Percentiles rank a stretch among this genome's conserved stretches.
Conservation (phyloP, 2,329 filamentous ascomycete genomes). For the Hypoxylon sp. region DNA sequence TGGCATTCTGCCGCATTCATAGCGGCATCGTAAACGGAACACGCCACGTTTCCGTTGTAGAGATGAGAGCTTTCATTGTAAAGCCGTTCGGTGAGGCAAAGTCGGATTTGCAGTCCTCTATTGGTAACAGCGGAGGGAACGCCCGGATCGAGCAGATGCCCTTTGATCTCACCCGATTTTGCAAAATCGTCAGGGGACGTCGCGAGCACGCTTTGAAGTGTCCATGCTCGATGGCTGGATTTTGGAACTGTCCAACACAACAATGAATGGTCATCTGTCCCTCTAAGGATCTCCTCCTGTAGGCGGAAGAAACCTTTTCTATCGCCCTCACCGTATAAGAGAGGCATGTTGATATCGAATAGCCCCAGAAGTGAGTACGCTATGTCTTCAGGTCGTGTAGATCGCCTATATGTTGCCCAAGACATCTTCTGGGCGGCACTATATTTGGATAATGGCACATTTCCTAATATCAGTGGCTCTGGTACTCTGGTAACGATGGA, state of each 20-base stretch:
- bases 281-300: slow-evolving; percentile 33
- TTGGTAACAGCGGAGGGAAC: slow-evolving; percentile 31
- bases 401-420: slow-evolving; percentile 29
- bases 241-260: slow-evolving; percentile 33
- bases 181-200: slow-evolving; percentile 32
- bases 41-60: neutral
- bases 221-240: slow-evolving; percentile 26
- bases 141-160: slow-evolving; percentile 16
- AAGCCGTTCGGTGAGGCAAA: slow-evolving; percentile 6
- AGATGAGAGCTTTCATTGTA: slow-evolving; percentile 25
- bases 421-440: slow-evolving; percentile 35
- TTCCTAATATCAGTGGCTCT: neutral
- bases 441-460: slow-evolving; percentile 6
- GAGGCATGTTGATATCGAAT: slow-evolving; percentile 36
- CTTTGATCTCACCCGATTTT: slow-evolving; percentile 11
- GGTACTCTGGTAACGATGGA: slow-evolving; percentile 18
- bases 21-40: slow-evolving; percentile 9
- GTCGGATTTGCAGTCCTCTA: slow-evolving; percentile 24
- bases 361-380: slow-evolving; percentile 36
- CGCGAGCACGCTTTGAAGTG: slow-evolving; percentile 33
- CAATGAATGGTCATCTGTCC: slow-evolving; percentile 29
- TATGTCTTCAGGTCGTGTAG: slow-evolving; percentile 28
- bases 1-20: slow-evolving; percentile 14
- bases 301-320: slow-evolving; percentile 27
- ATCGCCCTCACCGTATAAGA: slow-evolving; percentile 32